These are phyloP conservation scores for Colletotrichum paranaense DNA, from an alignment of 2,329 filamentous ascomycete genomes.

Conservation along the genomic window DNA sequence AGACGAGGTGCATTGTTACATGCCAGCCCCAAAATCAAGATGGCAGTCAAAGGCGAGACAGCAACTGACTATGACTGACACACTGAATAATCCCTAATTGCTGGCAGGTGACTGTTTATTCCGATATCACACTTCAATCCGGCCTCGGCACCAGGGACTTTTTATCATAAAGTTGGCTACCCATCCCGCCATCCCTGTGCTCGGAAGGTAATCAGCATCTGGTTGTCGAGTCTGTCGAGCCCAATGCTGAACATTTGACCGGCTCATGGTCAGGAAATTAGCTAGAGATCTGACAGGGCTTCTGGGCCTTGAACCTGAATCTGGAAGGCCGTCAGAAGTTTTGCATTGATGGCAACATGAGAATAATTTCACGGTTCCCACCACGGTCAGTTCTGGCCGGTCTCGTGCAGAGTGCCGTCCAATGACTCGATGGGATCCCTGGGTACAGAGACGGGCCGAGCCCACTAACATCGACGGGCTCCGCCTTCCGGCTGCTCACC, in stretches of 20 bases:
- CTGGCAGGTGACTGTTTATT: background rate
- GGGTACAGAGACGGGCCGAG: slow-evolving; percentile 26
- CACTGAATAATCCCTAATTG: background rate
- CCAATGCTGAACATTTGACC: background rate
- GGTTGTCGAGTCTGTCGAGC: background rate
- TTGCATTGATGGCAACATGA: slow-evolving; percentile 35
- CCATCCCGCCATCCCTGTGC: background rate
- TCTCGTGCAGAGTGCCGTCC: slow-evolving; percentile 22
- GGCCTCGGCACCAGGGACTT: background rate
- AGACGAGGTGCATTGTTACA: background rate
- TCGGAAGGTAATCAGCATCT: background rate
- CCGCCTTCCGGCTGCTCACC: slow-evolving; percentile 13
- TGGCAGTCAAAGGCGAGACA: background rate
- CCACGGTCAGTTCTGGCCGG: slow-evolving; percentile 20
- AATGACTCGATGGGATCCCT: slow-evolving; percentile 19
- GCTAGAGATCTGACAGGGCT: background rate
- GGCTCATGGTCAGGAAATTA: background rate
- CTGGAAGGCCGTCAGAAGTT: slow-evolving; percentile 14
- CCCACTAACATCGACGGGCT: slow-evolving; percentile 22
- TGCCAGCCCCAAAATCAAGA: background rate
- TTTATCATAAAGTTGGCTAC: background rate
- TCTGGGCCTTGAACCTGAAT: background rate
- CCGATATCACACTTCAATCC: background rate
- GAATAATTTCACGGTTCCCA: slow-evolving; percentile 31
- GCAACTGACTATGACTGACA: too few species aligned